Percentiles rank a stretch among this genome's conserved stretches.
Evolutionary conservation across 768 basidiomycete species (phyloP).

Genomic region (Kwoniella sp.): DNA sequence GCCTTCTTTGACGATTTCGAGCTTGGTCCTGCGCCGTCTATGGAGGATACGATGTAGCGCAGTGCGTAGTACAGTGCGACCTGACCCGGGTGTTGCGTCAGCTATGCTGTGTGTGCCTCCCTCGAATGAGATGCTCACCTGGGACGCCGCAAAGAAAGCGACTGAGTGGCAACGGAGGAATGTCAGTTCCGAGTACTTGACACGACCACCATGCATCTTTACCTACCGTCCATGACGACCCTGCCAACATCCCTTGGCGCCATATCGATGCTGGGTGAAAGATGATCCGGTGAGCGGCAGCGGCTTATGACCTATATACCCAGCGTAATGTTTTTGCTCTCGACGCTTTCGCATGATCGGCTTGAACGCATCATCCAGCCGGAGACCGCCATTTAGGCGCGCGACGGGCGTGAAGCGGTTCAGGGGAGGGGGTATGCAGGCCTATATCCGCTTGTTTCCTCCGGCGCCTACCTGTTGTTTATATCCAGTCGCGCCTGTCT

Average conservation of each 20-base stretch:
- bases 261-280: constrained; percentile 30
- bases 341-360: too few relatives aligned
- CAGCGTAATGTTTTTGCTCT: too few relatives aligned
- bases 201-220: background rate
- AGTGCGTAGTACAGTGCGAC: constrained; percentile 51
- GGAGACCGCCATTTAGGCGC: background rate
- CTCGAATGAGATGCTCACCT: constrained; percentile 22
- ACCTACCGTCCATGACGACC: constrained; percentile 47
- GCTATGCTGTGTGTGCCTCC: too few relatives aligned
- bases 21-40: constrained; percentile 38
- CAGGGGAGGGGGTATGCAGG: too few relatives aligned
- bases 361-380: too few relatives aligned
- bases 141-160: constrained; percentile 49
- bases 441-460: too few relatives aligned
- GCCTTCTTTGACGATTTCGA: constrained; percentile 47
- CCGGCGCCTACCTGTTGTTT: constrained; percentile 7
- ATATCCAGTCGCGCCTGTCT: constrained; percentile 11
- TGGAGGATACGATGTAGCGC: constrained; percentile 47
- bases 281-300: background rate
- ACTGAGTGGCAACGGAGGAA: constrained; percentile 21
- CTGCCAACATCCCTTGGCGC: constrained; percentile 40
- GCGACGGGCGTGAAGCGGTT: too few relatives aligned
- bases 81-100: constrained; percentile 16
- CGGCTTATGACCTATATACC: too few relatives aligned
- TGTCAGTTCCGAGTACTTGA: background rate